These are phyloP conservation scores for Cladophialophora immunda DNA, from an alignment of 2,329 filamentous ascomycete species.

Conservation along the genomic window DNA sequence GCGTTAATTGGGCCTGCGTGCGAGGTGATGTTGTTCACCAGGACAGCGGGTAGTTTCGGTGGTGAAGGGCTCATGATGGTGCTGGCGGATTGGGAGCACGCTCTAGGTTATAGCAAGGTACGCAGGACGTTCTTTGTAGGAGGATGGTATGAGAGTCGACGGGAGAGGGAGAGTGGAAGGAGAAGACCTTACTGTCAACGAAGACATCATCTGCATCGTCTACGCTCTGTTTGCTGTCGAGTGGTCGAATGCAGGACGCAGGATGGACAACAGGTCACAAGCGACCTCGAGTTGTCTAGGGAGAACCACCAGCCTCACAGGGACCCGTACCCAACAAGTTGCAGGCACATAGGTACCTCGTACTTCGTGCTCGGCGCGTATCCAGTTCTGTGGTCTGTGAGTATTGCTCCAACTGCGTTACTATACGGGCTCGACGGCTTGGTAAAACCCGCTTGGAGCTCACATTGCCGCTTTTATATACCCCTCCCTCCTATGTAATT, in stretches of 20 bases:
- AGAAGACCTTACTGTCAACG: background rate
- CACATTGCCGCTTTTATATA: too few relatives aligned
- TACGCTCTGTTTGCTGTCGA: background rate
- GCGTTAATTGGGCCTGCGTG: constrained; percentile 71
- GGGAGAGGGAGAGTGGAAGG: background rate
- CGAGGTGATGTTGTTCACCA: constrained; percentile 54
- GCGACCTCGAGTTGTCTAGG: background rate
- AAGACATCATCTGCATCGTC: background rate
- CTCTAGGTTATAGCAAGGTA: background rate
- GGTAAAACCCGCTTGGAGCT: too few relatives aligned
- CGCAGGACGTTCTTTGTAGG: background rate
- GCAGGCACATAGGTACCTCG: too few relatives aligned
- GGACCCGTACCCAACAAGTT: too few relatives aligned
- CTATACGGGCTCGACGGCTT: too few relatives aligned
- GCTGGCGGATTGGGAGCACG: background rate
- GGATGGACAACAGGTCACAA: background rate
- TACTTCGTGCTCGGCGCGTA: too few relatives aligned
- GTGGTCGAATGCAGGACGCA: background rate
- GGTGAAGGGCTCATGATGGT: background rate
- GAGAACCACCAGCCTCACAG: too few relatives aligned
- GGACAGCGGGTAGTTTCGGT: constrained; percentile 49
- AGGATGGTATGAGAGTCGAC: background rate
- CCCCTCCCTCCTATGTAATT: too few relatives aligned
- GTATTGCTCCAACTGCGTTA: too few relatives aligned
- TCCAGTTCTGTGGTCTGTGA: too few relatives aligned